Evolutionary conservation across 2,329 filamentous ascomycete species (phyloP).

Genomic region (Cucurbitaria berberidis): DNA sequence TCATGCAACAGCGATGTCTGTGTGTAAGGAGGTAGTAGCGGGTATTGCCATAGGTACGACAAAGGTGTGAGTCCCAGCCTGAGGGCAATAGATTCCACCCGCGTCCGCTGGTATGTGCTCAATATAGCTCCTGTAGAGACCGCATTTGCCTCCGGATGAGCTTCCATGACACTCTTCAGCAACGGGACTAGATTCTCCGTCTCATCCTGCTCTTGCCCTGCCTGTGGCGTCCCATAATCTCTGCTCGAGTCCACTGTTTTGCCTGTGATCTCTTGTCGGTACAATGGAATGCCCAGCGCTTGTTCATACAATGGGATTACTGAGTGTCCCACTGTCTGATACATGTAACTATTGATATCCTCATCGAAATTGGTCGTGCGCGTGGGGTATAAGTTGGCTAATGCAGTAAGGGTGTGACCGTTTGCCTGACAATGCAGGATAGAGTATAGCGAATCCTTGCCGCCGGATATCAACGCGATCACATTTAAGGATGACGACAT

Average conservation of each 20-base stretch:
- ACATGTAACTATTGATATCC: slow-evolving; percentile 98
- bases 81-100: slow-evolving; percentile 90
- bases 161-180: slow-evolving; percentile 67
- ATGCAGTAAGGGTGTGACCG: slow-evolving; percentile 82
- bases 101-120: slow-evolving; percentile 92
- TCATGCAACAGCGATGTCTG: slow-evolving; percentile 70
- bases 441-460: slow-evolving; percentile 96
- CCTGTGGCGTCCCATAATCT: slow-evolving; percentile 64
- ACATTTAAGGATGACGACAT: slow-evolving; percentile 56
- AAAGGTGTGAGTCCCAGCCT: slow-evolving; percentile 82
- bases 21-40: slow-evolving; percentile 65
- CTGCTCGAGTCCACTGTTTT: slow-evolving; percentile 71
- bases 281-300: slow-evolving; percentile 82
- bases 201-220: slow-evolving; percentile 65
- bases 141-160: slow-evolving; percentile 82
- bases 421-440: slow-evolving; percentile 87
- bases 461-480: slow-evolving; percentile 91
- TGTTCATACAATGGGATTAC: slow-evolving; percentile 83
- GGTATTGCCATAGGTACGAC: slow-evolving; percentile 92
- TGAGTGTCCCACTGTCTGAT: slow-evolving; percentile 92
- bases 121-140: slow-evolving; percentile 90
- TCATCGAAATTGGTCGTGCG: slow-evolving; percentile 45
- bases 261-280: slow-evolving; percentile 78
- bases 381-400: slow-evolving; percentile 83
- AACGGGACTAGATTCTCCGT: slow-evolving; percentile 85